Percentiles rank a stretch among this genome's conserved stretches.
Evolutionary conservation across 2,329 filamentous ascomycete genomes (phyloP).

Genomic region (Microsporum audouinii): DNA sequence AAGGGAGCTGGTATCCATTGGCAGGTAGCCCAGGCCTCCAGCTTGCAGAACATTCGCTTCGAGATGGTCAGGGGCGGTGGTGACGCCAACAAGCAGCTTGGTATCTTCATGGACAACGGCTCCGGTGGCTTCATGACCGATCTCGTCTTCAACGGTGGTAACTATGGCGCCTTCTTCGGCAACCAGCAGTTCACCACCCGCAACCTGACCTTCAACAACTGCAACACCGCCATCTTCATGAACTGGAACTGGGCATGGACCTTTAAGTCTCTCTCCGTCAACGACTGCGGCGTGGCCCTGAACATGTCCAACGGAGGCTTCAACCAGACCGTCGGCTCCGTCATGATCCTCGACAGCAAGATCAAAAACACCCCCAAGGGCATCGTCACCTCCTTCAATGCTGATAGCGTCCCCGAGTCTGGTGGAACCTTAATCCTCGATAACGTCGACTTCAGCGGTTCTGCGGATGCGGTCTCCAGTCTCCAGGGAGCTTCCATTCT

Average conservation of each 20-base stretch:
- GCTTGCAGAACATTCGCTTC: slow-evolving; percentile 69
- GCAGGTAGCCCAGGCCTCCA: slow-evolving; percentile 76
- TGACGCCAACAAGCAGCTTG: slow-evolving; percentile 56
- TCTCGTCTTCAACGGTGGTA: slow-evolving; percentile 71
- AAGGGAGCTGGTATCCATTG: slow-evolving; percentile 65
- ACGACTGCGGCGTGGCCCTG: slow-evolving; percentile 62
- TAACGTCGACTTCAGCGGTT: slow-evolving; percentile 73
- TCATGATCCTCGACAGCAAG: slow-evolving; percentile 69
- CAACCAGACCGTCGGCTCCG: slow-evolving; percentile 69
- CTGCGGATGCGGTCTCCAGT: slow-evolving; percentile 54
- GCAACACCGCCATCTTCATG: slow-evolving; percentile 73
- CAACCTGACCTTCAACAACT: slow-evolving; percentile 70
- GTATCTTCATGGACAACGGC: slow-evolving; percentile 76
- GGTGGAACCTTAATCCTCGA: slow-evolving; percentile 77
- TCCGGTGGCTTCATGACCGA: slow-evolving; percentile 77
- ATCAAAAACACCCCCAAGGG: slow-evolving; percentile 66
- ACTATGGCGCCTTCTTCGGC: slow-evolving; percentile 65
- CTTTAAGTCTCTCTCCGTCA: slow-evolving; percentile 63
- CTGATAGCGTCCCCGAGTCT: slow-evolving; percentile 49
- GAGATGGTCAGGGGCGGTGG: slow-evolving; percentile 60
- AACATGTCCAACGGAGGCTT: slow-evolving; percentile 60
- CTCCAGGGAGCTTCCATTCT: slow-evolving; percentile 51
- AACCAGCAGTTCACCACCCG: slow-evolving; percentile 81
- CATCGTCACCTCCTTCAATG: slow-evolving; percentile 62
- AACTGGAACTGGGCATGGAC: slow-evolving; percentile 90